phyloP scores from a whole-genome alignment of 306 rosid genomes.

The Castanea mollissima region DNA sequence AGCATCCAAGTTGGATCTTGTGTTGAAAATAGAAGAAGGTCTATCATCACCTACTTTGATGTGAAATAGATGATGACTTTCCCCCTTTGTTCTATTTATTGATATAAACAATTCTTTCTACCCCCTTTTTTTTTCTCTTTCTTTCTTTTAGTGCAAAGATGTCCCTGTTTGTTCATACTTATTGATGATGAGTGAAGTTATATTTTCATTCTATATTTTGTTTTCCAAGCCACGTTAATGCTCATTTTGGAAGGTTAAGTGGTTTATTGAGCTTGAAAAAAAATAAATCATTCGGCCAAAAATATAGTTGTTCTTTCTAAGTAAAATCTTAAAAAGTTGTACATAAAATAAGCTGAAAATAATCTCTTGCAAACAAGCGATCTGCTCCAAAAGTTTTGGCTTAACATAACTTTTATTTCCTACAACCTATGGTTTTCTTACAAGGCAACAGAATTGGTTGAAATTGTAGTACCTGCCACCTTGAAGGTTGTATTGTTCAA shows the following conservation, averaged over 20 bases:
- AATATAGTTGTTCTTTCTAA: too few species aligned
- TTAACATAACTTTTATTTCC: not conserved
- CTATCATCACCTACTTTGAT: slow-evolving; percentile 6
- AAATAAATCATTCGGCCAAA: too few species aligned
- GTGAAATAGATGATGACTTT: slow-evolving; percentile 34
- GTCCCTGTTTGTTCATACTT: not conserved
- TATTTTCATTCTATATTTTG: not conserved
- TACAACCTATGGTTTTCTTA: not conserved
- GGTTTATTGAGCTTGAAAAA: too few species aligned
- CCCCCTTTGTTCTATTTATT: slow-evolving; percentile 20
- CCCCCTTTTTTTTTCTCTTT: not conserved
- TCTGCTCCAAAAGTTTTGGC: too few species aligned
- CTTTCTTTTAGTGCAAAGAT: not conserved
- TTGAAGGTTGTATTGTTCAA: too few species aligned
- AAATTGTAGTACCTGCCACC: too few species aligned
- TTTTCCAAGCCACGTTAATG: not conserved
- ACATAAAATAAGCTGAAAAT: too few species aligned
- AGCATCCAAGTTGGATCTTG: slow-evolving; percentile 31
- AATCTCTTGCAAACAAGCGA: too few species aligned
- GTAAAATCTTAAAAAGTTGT: too few species aligned
- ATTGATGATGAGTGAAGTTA: not conserved
- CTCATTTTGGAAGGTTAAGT: too few species aligned
- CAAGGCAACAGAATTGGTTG: too few species aligned
- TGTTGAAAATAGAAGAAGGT: slow-evolving; percentile 23
- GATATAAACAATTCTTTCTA: slow-evolving; percentile 17